Conservation (phyloP, 2,329 filamentous ascomycete genomes). For the Paecilomyces dactylethromorphus region DNA sequence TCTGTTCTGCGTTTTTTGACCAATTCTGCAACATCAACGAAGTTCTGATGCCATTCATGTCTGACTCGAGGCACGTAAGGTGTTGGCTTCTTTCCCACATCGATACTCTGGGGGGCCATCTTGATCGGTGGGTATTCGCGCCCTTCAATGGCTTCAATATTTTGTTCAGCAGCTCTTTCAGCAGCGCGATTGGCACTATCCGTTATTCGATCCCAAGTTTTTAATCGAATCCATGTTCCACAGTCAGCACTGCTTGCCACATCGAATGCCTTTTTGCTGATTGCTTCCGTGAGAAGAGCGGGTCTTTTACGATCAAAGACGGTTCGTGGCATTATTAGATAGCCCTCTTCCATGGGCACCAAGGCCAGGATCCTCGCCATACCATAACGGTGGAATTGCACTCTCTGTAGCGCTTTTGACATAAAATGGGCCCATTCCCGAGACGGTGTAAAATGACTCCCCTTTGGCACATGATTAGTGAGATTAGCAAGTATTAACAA, state of each 20-base stretch:
- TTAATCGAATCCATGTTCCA: conserved; percentile 14
- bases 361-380: conserved; percentile 74
- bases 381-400: conserved; percentile 67
- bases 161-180: conserved; percentile 19
- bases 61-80: conserved; percentile 31
- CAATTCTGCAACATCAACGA: conserved; percentile 4
- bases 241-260: conserved; percentile 43
- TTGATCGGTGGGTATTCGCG: conserved; percentile 19
- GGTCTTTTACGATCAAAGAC: conserved; percentile 51
- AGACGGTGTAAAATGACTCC: conserved; percentile 44
- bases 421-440: conserved; percentile 51
- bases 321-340: conserved; percentile 53
- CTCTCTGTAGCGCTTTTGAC: conserved; percentile 52
- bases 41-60: conserved; percentile 26
- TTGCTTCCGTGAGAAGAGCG: conserved; percentile 54
- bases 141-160: conserved; percentile 21
- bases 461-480: conserved; percentile 46
- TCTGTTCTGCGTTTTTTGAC: conserved; percentile 5
- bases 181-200: conserved; percentile 21
- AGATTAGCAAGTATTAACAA: conserved; percentile 69
- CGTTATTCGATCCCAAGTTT: conserved; percentile 16
- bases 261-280: conserved; percentile 40
- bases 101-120: conserved; percentile 15
- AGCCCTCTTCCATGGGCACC: conserved; percentile 56
- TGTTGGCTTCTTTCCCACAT: conserved; percentile 6